Conservation (phyloP, 306 rosid species). For the Malus orientalis region DNA sequence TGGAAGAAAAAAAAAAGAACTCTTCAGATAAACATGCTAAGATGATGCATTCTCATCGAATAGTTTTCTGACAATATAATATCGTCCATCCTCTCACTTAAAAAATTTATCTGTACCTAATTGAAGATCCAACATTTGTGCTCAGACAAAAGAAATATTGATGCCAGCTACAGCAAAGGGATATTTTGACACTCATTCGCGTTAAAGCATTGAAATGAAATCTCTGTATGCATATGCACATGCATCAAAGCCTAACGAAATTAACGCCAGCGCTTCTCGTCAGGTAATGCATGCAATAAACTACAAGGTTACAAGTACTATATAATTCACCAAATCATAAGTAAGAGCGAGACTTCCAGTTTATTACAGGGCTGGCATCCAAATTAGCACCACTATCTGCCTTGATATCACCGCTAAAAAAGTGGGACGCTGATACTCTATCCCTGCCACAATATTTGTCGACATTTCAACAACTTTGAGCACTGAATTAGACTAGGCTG, state of each 20-base stretch:
- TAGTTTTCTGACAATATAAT: too few relatives aligned
- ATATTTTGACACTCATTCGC: constrained; percentile 28
- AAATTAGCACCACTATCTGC: background rate
- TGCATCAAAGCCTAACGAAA: background rate
- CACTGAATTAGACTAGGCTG: too few relatives aligned
- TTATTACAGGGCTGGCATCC: too few relatives aligned
- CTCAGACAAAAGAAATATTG: constrained; percentile 80
- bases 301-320: background rate
- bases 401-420: background rate
- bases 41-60: background rate
- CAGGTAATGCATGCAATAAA: background rate
- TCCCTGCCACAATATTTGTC: too few relatives aligned
- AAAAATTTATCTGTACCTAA: constrained; percentile 44
- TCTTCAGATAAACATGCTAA: background rate
- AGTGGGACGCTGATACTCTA: background rate
- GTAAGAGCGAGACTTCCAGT: too few relatives aligned
- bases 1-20: background rate
- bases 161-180: constrained; percentile 97
- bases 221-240: background rate
- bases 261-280: background rate
- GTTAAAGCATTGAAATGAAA: background rate
- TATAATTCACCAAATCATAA: background rate
- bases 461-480: too few relatives aligned
- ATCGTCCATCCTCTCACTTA: background rate
- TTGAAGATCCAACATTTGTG: constrained; percentile 80